A percentile compares a stretch with the other conserved stretches of the same genome.
These are phyloP conservation scores for Verticillium zaregamsianum DNA, from an alignment of 2,329 filamentous ascomycete genomes.

Conservation along the genomic window DNA sequence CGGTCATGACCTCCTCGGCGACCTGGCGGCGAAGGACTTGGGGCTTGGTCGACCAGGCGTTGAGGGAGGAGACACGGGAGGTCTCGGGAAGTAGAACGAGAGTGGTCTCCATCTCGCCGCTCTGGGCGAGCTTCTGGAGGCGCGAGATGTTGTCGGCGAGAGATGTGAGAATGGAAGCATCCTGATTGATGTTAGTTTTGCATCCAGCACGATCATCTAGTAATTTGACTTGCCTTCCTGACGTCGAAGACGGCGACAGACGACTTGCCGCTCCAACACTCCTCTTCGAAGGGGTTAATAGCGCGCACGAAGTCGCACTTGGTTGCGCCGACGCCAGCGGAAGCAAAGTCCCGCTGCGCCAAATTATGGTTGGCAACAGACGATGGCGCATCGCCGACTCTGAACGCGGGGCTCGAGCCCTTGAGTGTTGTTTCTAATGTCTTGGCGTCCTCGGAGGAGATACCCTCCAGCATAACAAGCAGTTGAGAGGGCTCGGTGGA, in stretches of 20 bases:
- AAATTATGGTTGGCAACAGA: constrained; percentile 37
- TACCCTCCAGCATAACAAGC: constrained; percentile 55
- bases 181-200: constrained; percentile 19
- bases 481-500: constrained; percentile 45
- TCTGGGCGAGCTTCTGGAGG: constrained; percentile 39
- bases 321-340: constrained; percentile 29
- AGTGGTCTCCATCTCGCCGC: constrained; percentile 51
- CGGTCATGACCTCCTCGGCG: constrained; percentile 40
- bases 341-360: constrained; percentile 35
- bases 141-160: constrained; percentile 40
- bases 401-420: constrained; percentile 41
- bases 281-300: constrained; percentile 35
- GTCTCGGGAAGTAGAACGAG: constrained; percentile 50
- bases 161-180: constrained; percentile 35
- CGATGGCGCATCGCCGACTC: constrained; percentile 41
- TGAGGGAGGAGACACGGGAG: constrained; percentile 29
- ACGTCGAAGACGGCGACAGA: constrained; percentile 40
- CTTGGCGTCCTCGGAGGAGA: constrained; percentile 39
- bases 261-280: constrained; percentile 40
- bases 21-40: constrained; percentile 44
- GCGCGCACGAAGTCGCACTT: constrained; percentile 34
- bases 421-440: constrained; percentile 37
- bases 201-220: not conserved
- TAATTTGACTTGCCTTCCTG: constrained; percentile 31
- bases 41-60: constrained; percentile 35